Conservation (phyloP, 192 early-diverging fungal genomes). For the Backusella tuberculispora region DNA sequence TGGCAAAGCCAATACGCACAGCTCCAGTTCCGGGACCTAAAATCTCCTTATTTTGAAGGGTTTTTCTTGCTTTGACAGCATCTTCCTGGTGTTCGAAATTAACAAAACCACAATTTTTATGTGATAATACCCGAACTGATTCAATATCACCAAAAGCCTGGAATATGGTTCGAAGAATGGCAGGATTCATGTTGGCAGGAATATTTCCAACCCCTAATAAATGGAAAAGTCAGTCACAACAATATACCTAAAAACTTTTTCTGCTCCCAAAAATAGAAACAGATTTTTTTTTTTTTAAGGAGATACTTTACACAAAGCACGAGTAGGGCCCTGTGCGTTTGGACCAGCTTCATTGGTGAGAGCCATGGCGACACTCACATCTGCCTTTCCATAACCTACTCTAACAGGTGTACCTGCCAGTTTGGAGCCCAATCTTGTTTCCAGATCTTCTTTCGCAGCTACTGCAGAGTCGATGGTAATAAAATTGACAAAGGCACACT, state of each 20-base stretch:
- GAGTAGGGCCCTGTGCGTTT: conserved; percentile 66
- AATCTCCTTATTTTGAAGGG: conserved; percentile 87
- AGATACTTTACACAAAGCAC: conserved; percentile 65
- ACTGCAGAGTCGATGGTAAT: conserved; percentile 85
- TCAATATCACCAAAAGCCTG: conserved; percentile 84
- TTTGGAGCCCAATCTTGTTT: conserved; percentile 64
- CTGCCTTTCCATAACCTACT: conserved; percentile 83
- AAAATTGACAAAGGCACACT: conserved; percentile 97
- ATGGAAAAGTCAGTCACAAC: conserved; percentile 1
- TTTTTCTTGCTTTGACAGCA: conserved; percentile 84
- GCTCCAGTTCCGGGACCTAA: conserved; percentile 66
- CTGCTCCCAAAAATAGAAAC: conserved; percentile 7
- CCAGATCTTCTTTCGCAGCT: conserved; percentile 81
- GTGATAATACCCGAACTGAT: conserved; percentile 90
- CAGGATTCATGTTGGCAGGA: conserved; percentile 72
- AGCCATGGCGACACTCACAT: conserved; percentile 53
- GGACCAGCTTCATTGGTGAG: conserved; percentile 53
- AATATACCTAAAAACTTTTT: conserved; percentile 3
- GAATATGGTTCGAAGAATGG: conserved; percentile 77
- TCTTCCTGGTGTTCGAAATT: conserved; percentile 91
- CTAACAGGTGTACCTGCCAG: conserved; percentile 80
- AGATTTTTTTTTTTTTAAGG: background rate
- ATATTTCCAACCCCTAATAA: conserved; percentile 88
- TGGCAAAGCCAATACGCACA: conserved; percentile 62
- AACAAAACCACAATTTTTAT: conserved; percentile 97